These are phyloP conservation scores for Vaccinium darrowii DNA, from an alignment of 148 eudicot genomes.

Conservation along the genomic window DNA sequence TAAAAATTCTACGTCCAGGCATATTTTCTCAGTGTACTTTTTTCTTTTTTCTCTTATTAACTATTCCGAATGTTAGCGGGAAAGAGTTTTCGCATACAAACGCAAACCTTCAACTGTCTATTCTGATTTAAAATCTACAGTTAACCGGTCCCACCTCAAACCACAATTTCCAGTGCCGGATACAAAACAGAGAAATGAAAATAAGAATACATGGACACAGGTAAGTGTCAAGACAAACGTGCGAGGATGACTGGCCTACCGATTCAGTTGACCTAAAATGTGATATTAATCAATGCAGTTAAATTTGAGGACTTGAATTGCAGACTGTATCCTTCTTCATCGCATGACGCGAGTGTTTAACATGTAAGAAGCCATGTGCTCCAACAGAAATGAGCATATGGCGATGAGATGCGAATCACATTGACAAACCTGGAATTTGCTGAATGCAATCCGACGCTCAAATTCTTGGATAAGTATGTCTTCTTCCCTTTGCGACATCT, in stretches of 20 bases:
- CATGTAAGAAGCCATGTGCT: not conserved
- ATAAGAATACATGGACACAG: not conserved
- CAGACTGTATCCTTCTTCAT: not conserved
- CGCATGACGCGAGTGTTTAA: not conserved
- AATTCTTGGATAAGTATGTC: slow-evolving; percentile 95
- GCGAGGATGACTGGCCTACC: not conserved
- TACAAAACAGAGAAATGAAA: not conserved
- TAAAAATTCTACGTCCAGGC: no score
- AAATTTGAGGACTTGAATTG: not conserved
- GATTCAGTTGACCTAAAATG: not conserved
- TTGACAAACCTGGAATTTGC: slow-evolving; percentile 79
- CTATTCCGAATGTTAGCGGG: no score
- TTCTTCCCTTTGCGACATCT: slow-evolving; percentile 96
- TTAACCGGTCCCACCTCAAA: not conserved
- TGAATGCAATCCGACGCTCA: slow-evolving; percentile 89
- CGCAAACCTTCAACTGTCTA: not conserved
- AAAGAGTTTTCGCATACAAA: not conserved
- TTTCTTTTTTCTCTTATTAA: no score
- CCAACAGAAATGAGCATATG: not conserved
- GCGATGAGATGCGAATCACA: not conserved
- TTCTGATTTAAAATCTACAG: not conserved
- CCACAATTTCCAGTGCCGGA: not conserved
- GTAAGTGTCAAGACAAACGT: not conserved
- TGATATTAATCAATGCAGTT: not conserved
- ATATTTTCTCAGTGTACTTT: no score